phyloP scores from a whole-genome alignment of 176 grass and related monocot species.

The Oryza meridionalis region DNA sequence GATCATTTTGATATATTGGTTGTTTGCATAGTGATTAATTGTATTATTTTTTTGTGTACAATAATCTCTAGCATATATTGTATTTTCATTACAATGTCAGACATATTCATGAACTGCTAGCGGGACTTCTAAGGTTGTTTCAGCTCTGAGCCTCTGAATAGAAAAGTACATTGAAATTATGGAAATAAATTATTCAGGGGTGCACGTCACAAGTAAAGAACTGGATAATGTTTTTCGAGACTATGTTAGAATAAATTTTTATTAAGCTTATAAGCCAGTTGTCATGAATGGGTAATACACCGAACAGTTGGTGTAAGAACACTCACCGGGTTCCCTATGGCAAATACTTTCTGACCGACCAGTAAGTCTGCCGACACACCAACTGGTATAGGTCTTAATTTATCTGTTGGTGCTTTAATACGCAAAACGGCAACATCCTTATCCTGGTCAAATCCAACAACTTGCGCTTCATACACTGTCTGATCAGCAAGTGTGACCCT shows the following conservation, averaged over 20 bases:
- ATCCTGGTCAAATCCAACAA: constrained; percentile 97
- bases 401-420: constrained; percentile 87
- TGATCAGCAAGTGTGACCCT: constrained; percentile 97
- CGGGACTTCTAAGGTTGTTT: neutral
- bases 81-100: neutral
- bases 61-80: neutral
- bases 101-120: neutral
- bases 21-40: neutral
- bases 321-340: constrained; percentile 98
- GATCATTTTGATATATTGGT: neutral
- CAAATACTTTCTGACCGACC: constrained; percentile 98
- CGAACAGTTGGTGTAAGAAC: constrained; percentile 6
- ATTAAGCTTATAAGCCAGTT: neutral
- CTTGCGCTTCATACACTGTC: constrained; percentile 78
- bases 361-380: constrained; percentile 87
- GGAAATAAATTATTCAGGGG: neutral
- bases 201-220: neutral
- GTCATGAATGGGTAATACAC: neutral
- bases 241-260: neutral
- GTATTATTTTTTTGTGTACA: neutral
- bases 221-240: neutral
- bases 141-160: neutral
- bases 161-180: neutral
- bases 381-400: constrained; percentile 90
- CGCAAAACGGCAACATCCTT: constrained; percentile 97